These are phyloP conservation scores for Talaromyces verruculosus DNA, from an alignment of 2,329 filamentous ascomycete species.

Conservation along the genomic window DNA sequence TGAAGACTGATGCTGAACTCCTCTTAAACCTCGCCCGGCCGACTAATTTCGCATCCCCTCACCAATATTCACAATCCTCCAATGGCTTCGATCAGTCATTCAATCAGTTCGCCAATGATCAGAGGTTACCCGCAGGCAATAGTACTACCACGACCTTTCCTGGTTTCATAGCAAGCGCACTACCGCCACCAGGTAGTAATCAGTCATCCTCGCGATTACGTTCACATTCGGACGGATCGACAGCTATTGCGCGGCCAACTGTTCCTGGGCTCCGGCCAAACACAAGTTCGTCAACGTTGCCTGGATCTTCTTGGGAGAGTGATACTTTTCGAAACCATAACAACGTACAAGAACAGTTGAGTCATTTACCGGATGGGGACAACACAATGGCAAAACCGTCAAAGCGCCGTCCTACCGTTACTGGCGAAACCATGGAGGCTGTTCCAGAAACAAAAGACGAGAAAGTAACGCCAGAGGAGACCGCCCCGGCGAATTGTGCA, in stretches of 20 bases:
- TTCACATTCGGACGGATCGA: conserved; percentile 46
- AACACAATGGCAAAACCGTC: background rate
- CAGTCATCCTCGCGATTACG: conserved; percentile 39
- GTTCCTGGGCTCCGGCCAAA: conserved; percentile 40
- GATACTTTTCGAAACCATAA: conserved; percentile 28
- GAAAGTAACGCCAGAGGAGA: conserved; percentile 29
- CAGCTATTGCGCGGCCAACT: conserved; percentile 38
- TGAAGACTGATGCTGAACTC: conserved; percentile 51
- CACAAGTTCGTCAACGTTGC: conserved; percentile 39
- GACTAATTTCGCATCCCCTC: conserved; percentile 33
- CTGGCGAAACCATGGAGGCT: conserved; percentile 2
- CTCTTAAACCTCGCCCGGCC: conserved; percentile 48
- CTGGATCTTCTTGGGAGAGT: conserved; percentile 36
- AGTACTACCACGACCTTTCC: conserved; percentile 23
- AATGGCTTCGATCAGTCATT: conserved; percentile 36
- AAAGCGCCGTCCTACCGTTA: conserved; percentile 3
- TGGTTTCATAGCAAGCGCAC: conserved; percentile 21
- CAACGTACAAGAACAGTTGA: conserved; percentile 19
- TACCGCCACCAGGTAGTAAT: conserved; percentile 25
- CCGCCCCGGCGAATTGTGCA: conserved; percentile 53
- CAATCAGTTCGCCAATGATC: conserved; percentile 25
- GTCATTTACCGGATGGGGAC: background rate
- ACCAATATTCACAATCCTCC: conserved; percentile 28
- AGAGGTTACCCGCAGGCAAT: conserved; percentile 27
- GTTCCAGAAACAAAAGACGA: conserved; percentile 30